Base-by-base conservation (phyloP, 1,284 basidiomycete species). In the Marasmius sp. region DNA sequence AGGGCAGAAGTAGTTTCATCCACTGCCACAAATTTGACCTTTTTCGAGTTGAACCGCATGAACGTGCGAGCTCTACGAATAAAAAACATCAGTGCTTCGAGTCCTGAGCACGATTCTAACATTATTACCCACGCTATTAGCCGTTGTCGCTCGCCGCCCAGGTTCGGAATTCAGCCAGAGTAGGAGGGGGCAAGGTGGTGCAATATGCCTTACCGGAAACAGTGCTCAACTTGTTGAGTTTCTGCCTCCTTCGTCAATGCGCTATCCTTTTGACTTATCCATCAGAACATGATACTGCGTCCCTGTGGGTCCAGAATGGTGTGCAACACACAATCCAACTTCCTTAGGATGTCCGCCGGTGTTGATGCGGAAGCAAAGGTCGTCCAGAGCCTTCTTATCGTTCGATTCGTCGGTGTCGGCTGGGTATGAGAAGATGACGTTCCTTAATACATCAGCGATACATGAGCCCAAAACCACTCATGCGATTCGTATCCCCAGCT, bases 1-100 rank as follows among this genome's bases (percentile, higher is more conserved):
- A 85, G 71, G 0, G 84, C 82, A 1, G 81, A 83, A 54, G 78
- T 83, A 0, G 83, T 83, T 64, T 85, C 83, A 58, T 85, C 84
- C 3, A 83, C 79, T 0, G 77, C 78, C 1, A 83, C 73, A 36
- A 82, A 76, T 38, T 77, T 79, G 53, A 84, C 71, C 5, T 74
- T 70, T 2, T 75, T 77, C 0, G 80, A 79, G 14, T 73, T 72
- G 48, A 84, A 75, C 2, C 80, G 75, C 81, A 83, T 75, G 61
- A 78, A 79, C 2, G 73, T 75, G 37, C 79, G 70, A 0, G 75
- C 72, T 14, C 77, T 78, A 41, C 6, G 52, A 49, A 37, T 16
- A 34, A 12, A 33, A 2, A 14, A 6, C 14, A 8, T 51, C 33
- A 11, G 38, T 18, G 20, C 45, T 27, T n/a, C 47, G 20, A 6